Evolutionary conservation across 768 basidiomycete species (phyloP).

Genomic region (Tephrocybe rancida): DNA sequence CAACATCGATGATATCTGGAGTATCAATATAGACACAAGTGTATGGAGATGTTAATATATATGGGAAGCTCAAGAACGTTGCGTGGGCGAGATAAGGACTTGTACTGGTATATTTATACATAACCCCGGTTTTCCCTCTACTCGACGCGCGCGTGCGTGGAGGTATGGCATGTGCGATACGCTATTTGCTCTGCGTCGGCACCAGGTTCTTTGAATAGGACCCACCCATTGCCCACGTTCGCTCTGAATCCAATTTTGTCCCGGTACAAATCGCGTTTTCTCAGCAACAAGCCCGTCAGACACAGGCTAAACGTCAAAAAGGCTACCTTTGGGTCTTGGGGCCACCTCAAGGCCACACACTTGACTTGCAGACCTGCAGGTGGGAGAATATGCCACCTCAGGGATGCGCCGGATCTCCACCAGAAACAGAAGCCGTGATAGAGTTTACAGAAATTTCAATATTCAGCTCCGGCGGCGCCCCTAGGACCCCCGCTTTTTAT

Average conservation of each 20-base stretch:
- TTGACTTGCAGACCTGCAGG: too few species aligned
- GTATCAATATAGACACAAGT: too few species aligned
- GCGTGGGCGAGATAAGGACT: background rate
- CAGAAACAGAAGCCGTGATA: background rate
- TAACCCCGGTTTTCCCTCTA: background rate
- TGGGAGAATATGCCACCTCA: too few species aligned
- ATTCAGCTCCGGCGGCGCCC: background rate
- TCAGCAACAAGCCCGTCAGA: too few species aligned
- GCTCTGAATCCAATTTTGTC: background rate
- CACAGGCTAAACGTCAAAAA: too few species aligned
- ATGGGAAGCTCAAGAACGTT: too few species aligned
- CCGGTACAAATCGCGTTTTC: too few species aligned
- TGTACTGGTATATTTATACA: background rate
- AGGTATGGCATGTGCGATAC: constrained; percentile 15
- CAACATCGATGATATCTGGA: too few species aligned
- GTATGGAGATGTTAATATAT: too few species aligned
- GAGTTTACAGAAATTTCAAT: background rate
- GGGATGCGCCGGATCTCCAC: background rate
- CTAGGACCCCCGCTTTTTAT: background rate
- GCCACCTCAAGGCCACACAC: too few species aligned
- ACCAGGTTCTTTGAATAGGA: background rate
- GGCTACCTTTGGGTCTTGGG: too few species aligned
- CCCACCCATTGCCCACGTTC: too few species aligned
- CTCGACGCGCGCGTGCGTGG: background rate
- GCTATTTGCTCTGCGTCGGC: constrained; percentile 9